Evolutionary conservation across 1,284 basidiomycete species (phyloP), one percentile per base, ranked within the genome.

Genomic region (Wallemia hederae): DNA sequence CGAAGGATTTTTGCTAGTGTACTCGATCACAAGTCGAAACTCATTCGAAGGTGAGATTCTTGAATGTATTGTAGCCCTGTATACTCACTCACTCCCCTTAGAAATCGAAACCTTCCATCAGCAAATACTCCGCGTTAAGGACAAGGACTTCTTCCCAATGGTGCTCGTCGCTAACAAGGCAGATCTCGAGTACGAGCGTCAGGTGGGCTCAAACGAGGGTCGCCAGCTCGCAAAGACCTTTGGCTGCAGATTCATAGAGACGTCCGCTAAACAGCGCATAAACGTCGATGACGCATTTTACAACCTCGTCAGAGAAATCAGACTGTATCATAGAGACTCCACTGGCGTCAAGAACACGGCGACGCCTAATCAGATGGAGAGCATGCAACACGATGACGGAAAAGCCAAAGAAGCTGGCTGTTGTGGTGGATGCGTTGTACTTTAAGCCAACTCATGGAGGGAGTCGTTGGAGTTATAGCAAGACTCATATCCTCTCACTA

Each of bases 281-380:
- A 97, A 97, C 68, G 94, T 99, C 60, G 94, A 99, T 68, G 92
- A 98, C 73, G 89, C 91, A n/a, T 99, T 98, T 75, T 83, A 80
- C 69, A 85, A 87, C 65, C 82, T 99, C 62, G 94, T 99, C 34
- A 81, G 91, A 59, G 90, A 96, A 72, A 99, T 99, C 67, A 78
- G 94, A 66, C 83, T 84, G 70, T 96, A 90, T 74, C 97, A 97
- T 78, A 91, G 86, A 77, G 87, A 49, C 19, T n/a, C 11, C 11
- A 49, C 39, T 79, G 58, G 59, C 72, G 64, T 22, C 14, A n/a
- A 34, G 11, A 24, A 57, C n/a, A 34, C 22, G 9, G 39, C 15
- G 27, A 3, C 1, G 1, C 39, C 14, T 7, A 39, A 25, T 58
- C 27, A 5, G 22, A 24, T 15, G 14, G 49, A 77, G 65, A 76